These are phyloP conservation scores for Tolypocladium amazonense DNA, from an alignment of 2,329 filamentous ascomycete genomes.

Conservation along the genomic window DNA sequence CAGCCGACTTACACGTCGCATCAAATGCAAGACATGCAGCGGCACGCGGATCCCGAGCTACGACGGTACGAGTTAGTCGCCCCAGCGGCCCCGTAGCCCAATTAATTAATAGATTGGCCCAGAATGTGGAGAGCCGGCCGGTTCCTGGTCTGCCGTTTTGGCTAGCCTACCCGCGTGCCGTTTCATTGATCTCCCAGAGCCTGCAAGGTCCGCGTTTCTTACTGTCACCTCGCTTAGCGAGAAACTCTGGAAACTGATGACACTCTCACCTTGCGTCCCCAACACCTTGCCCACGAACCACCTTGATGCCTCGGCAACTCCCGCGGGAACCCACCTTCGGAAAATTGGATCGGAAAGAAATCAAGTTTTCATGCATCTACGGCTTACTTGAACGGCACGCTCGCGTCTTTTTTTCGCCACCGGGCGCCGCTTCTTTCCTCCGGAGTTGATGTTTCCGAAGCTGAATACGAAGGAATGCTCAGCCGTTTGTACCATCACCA, in stretches of 20 bases:
- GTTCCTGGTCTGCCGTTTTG: not conserved
- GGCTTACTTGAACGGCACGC: not conserved
- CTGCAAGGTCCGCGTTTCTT: not conserved
- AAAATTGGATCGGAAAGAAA: not conserved
- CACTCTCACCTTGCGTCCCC: not conserved
- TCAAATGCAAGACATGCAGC: not conserved
- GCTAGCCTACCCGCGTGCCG: not conserved
- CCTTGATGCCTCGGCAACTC: not conserved
- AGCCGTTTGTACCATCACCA: not conserved
- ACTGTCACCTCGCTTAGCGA: not conserved
- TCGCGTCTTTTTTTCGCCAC: not conserved
- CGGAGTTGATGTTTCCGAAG: not conserved
- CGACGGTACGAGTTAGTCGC: not conserved
- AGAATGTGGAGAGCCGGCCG: not conserved
- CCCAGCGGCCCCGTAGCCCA: not conserved
- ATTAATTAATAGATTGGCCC: not conserved
- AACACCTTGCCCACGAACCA: too few species aligned
- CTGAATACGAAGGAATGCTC: not conserved
- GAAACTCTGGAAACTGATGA: not conserved
- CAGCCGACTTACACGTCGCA: not conserved
- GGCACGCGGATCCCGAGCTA: not conserved
- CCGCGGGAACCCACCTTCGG: too few species aligned
- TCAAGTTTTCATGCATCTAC: not conserved
- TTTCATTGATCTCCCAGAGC: not conserved
- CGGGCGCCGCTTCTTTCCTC: not conserved